Base-by-base conservation (phyloP, 345 rosid genomes). In the Syzygium aqueum region DNA sequence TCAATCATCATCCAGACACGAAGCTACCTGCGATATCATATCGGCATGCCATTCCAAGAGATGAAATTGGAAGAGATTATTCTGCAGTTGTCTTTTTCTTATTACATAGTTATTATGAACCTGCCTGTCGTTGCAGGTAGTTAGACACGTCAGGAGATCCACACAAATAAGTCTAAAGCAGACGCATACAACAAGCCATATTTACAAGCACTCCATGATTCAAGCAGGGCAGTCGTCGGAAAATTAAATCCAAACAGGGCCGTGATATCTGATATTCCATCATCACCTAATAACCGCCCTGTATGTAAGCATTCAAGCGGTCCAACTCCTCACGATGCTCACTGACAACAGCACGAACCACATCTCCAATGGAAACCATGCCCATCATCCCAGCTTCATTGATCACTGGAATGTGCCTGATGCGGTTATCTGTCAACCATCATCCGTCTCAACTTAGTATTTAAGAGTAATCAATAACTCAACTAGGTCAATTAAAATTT, bases 351-450 rank as follows among this genome's bases (percentile, higher is more conserved):
- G 99, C 99, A 86, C 99, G 99, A 28, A 97, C 99, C 84, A 97
- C 99, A 88, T 97, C 99, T 91, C 99, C 99, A 15, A 97, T 95
- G 83, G 99, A 97, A 85, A 97, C 98, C 99, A 97, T 97, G 33
- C 99, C 99, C 1, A 92, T n/a, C 99, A 97, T 97, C 78, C 90
- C 97, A 91, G 90, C 93, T n/a, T 91, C 94, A 86, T 92, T 85
- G 83, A 97, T 91, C 11, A 97, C 98, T 2, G 99, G 99, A 89
- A 97, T 97, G 93, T 97, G 99, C 93, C 99, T 92, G 91, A 97
- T 96, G 52, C 99, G 96, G 84, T 95, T 96, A 86, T 97, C 99
- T 97, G 93, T 85, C 90, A 87, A 85, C 53, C 84, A 54, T 63
- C 77, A 85, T 52, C 27, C 80, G 37, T 33, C 80, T 73, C 46